phyloP scores from a whole-genome alignment of 1,139 yeast genomes.

The Magnusiomyces suaveolens region DNA sequence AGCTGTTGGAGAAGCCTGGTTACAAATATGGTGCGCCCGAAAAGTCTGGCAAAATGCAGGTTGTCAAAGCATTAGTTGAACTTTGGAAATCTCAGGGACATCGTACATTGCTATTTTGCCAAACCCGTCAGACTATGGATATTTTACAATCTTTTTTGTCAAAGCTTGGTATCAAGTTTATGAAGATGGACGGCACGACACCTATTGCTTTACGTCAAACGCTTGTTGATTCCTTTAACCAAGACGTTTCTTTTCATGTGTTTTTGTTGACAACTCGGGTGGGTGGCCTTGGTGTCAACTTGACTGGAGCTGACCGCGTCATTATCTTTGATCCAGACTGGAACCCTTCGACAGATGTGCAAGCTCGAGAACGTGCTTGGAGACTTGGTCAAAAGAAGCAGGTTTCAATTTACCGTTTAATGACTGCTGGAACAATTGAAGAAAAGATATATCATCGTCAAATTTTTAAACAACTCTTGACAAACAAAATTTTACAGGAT shows the following conservation, averaged over 20 bases:
- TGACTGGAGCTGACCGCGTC: conserved; percentile 92
- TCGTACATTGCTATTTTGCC: conserved; percentile 75
- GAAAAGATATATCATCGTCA: conserved; percentile 95
- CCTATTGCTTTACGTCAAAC: conserved; percentile 65
- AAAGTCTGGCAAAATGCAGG: conserved; percentile 87
- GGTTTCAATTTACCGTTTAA: conserved; percentile 81
- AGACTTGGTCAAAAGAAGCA: conserved; percentile 89
- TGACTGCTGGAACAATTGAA: conserved; percentile 94
- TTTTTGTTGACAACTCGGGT: conserved; percentile 87
- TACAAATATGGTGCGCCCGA: conserved; percentile 54
- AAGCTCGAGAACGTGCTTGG: conserved; percentile 97
- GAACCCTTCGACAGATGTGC: conserved; percentile 97
- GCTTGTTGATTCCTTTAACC: conserved; percentile 73
- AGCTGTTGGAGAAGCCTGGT: conserved; percentile 35
- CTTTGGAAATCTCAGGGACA: conserved; percentile 74
- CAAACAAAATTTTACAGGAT: conserved; percentile 88
- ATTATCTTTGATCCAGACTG: conserved; percentile 95
- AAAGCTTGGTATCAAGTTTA: conserved; percentile 40
- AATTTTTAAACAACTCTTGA: conserved; percentile 86
- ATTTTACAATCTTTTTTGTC: conserved; percentile 58
- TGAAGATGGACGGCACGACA: conserved; percentile 94
- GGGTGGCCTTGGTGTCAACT: conserved; percentile 89
- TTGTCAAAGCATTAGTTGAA: conserved; percentile 61
- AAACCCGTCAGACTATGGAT: conserved; percentile 88
- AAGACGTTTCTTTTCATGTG: conserved; percentile 45